A percentile compares a stretch with the other conserved stretches of the same genome.
phyloP scores from a whole-genome alignment of 768 basidiomycete species.

The Psilocybe azurescens region DNA sequence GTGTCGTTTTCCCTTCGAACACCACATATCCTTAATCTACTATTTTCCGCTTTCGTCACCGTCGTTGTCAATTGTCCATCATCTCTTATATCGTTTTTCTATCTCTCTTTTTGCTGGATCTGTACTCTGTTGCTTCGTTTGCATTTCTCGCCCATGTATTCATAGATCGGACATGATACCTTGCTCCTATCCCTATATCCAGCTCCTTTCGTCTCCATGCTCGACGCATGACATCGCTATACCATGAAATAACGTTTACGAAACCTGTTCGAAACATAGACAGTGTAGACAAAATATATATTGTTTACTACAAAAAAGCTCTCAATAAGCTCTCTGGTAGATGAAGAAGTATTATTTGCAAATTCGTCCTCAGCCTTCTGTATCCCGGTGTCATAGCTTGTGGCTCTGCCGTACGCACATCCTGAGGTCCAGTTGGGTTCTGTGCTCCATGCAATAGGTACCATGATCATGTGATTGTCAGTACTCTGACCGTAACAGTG shows the following conservation, averaged over 20 bases:
- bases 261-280: conserved; percentile 3
- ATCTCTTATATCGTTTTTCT: conserved; percentile 11
- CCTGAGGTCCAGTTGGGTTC: no score
- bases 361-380: no score
- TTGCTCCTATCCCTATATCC: conserved; percentile 4
- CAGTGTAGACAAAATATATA: neutral
- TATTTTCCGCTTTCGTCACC: conserved; percentile 12
- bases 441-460: no score
- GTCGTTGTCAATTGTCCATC: conserved; percentile 9
- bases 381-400: no score
- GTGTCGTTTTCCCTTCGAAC: conserved; percentile 86
- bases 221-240: conserved; percentile 23
- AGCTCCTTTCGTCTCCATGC: conserved; percentile 13
- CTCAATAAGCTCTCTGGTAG: no score
- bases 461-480: neutral
- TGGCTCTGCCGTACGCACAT: no score
- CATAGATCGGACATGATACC: conserved; percentile 28
- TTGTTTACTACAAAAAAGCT: neutral
- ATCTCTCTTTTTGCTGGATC: conserved; percentile 30
- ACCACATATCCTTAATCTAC: conserved; percentile 73
- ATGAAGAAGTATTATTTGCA: neutral
- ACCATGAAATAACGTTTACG: neutral
- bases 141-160: conserved; percentile 27
- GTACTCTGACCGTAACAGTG: neutral
- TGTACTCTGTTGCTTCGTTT: conserved; percentile 30